Percentiles rank a stretch among this genome's conserved stretches.
phyloP scores from a whole-genome alignment of 352 stramenopile species.

The Phytopythium delawarense region DNA sequence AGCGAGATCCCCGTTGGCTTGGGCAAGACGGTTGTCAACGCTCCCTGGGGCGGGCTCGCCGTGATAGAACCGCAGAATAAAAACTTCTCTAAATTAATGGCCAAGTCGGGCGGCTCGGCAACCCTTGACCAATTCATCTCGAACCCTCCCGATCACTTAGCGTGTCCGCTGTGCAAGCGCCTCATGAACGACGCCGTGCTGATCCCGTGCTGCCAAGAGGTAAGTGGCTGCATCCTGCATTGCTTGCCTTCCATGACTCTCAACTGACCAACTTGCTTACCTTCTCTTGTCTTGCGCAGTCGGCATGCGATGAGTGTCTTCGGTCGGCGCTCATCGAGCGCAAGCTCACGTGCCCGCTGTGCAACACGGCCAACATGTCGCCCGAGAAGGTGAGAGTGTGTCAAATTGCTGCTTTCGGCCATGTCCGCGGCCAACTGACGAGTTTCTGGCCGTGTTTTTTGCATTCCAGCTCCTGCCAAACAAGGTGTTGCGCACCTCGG shows the following conservation, averaged over 20 bases:
- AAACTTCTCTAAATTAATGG: conserved; percentile 91
- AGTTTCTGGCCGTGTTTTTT: conserved; percentile 6
- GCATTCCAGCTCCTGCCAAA: conserved; percentile 51
- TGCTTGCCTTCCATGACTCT: conserved; percentile 5
- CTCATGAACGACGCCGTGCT: conserved; percentile 86
- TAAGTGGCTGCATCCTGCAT: conserved; percentile 30
- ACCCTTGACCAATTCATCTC: conserved; percentile 89
- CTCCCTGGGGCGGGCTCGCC: conserved; percentile 80
- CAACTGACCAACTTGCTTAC: neutral
- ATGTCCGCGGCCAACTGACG: neutral
- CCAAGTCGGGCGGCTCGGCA: conserved; percentile 81
- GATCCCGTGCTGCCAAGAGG: conserved; percentile 87
- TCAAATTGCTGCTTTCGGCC: neutral
- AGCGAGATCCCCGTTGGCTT: conserved; percentile 79
- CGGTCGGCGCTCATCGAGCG: conserved; percentile 70
- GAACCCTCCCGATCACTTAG: conserved; percentile 86
- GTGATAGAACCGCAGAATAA: conserved; percentile 90
- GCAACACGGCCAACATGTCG: conserved; percentile 78
- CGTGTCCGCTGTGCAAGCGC: conserved; percentile 85
- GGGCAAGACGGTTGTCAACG: conserved; percentile 86
- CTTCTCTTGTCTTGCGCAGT: conserved; percentile 30
- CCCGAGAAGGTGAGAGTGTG: conserved; percentile 50
- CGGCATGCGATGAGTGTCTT: conserved; percentile 80
- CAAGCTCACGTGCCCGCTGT: conserved; percentile 80
- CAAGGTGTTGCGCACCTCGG: conserved; percentile 78